Evolutionary conservation across 495 filamentous ascomycete genomes (phyloP).

Genomic region (Hypoxylon rickii): DNA sequence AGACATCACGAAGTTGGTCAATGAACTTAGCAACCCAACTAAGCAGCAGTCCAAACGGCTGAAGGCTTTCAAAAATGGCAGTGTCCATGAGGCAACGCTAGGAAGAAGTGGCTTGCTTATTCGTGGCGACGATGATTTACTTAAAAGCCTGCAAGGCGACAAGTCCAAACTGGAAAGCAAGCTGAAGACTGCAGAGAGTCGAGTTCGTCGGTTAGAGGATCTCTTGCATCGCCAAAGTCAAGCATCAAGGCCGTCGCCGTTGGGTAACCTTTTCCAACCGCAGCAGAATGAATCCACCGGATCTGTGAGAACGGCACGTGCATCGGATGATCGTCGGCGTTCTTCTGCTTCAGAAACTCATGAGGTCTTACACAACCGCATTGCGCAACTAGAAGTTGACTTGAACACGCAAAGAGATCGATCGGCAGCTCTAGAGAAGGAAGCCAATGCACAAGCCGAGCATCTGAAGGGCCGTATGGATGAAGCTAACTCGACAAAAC

Average conservation of each 20-base stretch:
- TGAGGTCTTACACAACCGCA: constrained; percentile 55
- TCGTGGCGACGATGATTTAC: constrained; percentile 78
- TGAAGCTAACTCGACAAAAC: constrained; percentile 87
- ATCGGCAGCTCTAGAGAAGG: constrained; percentile 60
- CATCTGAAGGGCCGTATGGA: constrained; percentile 72
- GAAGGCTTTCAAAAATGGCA: constrained; percentile 95
- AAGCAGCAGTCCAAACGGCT: constrained; percentile 75
- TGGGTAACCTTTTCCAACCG: constrained; percentile 66
- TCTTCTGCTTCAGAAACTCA: constrained; percentile 42
- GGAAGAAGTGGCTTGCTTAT: constrained; percentile 81
- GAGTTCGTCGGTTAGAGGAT: constrained; percentile 90
- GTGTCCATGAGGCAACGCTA: constrained; percentile 81
- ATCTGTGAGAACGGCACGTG: constrained; percentile 45
- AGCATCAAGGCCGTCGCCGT: constrained; percentile 64
- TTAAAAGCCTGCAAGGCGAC: constrained; percentile 70
- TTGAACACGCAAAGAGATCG: constrained; percentile 62
- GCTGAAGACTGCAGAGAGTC: constrained; percentile 85
- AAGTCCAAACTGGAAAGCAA: constrained; percentile 80
- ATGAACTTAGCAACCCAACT: constrained; percentile 72
- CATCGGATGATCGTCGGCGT: constrained; percentile 42
- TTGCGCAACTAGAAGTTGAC: constrained; percentile 82
- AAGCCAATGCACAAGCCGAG: constrained; percentile 59
- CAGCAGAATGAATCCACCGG: constrained; percentile 49
- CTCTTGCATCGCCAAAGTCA: constrained; percentile 86
- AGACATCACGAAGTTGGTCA: constrained; percentile 62